Conservation (phyloP, 192 early-diverging fungal species). For the Chytriomyces confervae region DNA sequence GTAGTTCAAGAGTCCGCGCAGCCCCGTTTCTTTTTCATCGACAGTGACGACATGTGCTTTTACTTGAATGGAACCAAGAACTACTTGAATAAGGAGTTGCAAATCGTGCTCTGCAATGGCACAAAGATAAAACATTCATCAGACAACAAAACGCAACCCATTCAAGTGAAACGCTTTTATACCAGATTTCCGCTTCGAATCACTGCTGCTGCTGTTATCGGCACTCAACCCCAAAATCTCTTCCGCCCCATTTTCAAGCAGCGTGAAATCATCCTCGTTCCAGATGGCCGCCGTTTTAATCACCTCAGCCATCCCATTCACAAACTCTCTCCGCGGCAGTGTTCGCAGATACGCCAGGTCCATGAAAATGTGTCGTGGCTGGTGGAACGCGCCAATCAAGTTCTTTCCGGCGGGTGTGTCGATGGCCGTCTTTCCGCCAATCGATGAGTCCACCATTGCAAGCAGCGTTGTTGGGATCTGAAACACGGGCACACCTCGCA, state of each 20-base stretch:
- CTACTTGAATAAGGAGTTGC: slow-evolving; percentile 73
- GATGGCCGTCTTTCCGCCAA: slow-evolving; percentile 97
- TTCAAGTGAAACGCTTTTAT: background rate
- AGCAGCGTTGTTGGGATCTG: slow-evolving; percentile 97
- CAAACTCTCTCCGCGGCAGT: slow-evolving; percentile 88
- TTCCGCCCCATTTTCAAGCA: slow-evolving; percentile 85
- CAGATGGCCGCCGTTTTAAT: slow-evolving; percentile 98
- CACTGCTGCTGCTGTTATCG: background rate
- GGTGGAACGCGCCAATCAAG: slow-evolving; percentile 95
- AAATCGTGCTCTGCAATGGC: slow-evolving; percentile 4
- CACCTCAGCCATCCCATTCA: slow-evolving; percentile 97
- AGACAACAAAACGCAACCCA: background rate
- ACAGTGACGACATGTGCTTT: slow-evolving; percentile 95
- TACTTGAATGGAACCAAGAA: slow-evolving; percentile 85
- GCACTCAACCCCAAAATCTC: slow-evolving; percentile 69
- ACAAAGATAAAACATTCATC: background rate
- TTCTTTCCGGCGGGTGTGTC: slow-evolving; percentile 96
- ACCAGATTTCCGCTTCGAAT: background rate
- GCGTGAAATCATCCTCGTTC: slow-evolving; percentile 83
- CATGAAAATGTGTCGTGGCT: slow-evolving; percentile 92
- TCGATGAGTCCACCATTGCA: slow-evolving; percentile 98
- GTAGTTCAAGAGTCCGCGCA: slow-evolving; percentile 95
- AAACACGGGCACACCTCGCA: slow-evolving; percentile 91
- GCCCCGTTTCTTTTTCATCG: slow-evolving; percentile 93
- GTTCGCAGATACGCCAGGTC: slow-evolving; percentile 85